phyloP scores from a whole-genome alignment of 768 basidiomycete species.

The Auricularia heimuer region DNA sequence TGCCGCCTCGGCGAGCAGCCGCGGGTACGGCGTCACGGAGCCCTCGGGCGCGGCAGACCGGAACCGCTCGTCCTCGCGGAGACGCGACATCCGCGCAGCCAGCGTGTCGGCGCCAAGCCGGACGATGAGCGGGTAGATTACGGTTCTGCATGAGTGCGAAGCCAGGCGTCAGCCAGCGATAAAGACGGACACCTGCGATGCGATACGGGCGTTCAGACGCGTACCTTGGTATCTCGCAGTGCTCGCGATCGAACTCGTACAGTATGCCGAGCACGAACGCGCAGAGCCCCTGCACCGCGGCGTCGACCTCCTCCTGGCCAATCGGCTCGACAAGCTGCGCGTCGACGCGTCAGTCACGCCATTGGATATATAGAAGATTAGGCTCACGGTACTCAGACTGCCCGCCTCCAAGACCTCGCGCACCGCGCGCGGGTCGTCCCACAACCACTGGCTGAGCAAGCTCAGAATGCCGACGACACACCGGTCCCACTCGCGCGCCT shows the following conservation, averaged over 20 bases:
- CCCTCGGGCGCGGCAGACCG: conserved; percentile 81
- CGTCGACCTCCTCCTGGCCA: conserved; percentile 81
- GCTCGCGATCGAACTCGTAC: conserved; percentile 94
- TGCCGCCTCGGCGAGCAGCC: conserved; percentile 24
- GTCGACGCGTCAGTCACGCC: no score
- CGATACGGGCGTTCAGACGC: conserved; percentile 13
- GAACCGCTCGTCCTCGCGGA: conserved; percentile 91
- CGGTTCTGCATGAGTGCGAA: conserved; percentile 40
- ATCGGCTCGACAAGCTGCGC: conserved; percentile 86
- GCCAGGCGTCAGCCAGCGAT: neutral
- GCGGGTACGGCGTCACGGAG: conserved; percentile 35
- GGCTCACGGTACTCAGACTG: conserved; percentile 78
- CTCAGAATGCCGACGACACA: conserved; percentile 79
- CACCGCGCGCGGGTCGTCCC: conserved; percentile 88
- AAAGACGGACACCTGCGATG: neutral
- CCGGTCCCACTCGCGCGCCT: conserved; percentile 83
- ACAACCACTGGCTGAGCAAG: conserved; percentile 84
- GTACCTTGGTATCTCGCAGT: conserved; percentile 90
- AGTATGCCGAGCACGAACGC: conserved; percentile 87
- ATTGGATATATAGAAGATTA: no score
- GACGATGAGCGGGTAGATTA: conserved; percentile 81
- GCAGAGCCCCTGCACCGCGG: conserved; percentile 79
- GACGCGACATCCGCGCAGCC: conserved; percentile 71
- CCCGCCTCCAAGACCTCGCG: conserved; percentile 85
- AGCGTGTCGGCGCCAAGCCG: conserved; percentile 87